A percentile compares a stretch with the other conserved stretches of the same genome.
Conservation (phyloP, 306 rosid genomes). For the Cicer chorassanicum region DNA sequence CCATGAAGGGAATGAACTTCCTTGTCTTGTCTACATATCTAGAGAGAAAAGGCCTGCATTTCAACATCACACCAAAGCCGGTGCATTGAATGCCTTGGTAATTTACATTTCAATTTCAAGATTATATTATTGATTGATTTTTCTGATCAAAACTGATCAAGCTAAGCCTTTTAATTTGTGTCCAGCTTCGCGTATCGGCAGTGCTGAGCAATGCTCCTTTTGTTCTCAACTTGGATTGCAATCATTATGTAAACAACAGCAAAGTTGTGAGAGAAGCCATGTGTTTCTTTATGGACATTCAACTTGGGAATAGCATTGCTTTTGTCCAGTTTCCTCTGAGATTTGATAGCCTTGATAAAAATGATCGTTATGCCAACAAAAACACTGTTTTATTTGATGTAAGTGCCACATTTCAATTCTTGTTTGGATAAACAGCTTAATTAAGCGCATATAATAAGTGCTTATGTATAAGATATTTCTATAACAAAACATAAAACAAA, state of each 20-base stretch:
- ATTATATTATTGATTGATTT: not conserved
- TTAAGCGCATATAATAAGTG: too few relatives aligned
- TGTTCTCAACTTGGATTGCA: slow-evolving; percentile 93
- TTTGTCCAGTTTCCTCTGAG: slow-evolving; percentile 94
- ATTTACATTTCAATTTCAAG: slow-evolving; percentile 2
- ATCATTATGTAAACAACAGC: slow-evolving; percentile 91
- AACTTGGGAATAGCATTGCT: slow-evolving; percentile 76
- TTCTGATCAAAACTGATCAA: slow-evolving; percentile 3
- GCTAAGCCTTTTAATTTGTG: not conserved
- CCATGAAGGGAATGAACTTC: slow-evolving; percentile 76
- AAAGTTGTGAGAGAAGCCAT: slow-evolving; percentile 83
- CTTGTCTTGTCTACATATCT: slow-evolving; percentile 89
- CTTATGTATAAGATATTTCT: too few relatives aligned
- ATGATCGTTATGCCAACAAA: slow-evolving; percentile 93
- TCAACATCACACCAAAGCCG: slow-evolving; percentile 89
- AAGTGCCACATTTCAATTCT: slow-evolving; percentile 24
- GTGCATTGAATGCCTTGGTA: slow-evolving; percentile 96
- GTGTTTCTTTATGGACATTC: slow-evolving; percentile 97
- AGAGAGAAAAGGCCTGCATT: slow-evolving; percentile 98
- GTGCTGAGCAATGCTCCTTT: slow-evolving; percentile 93
- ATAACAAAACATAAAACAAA: too few relatives aligned
- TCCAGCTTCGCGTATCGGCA: slow-evolving; percentile 89
- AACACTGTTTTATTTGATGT: slow-evolving; percentile 93
- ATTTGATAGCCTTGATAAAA: slow-evolving; percentile 86
- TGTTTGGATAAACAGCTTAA: too few relatives aligned